Conservation (phyloP, 148 eudicot genomes). For the Rheum nobile region DNA sequence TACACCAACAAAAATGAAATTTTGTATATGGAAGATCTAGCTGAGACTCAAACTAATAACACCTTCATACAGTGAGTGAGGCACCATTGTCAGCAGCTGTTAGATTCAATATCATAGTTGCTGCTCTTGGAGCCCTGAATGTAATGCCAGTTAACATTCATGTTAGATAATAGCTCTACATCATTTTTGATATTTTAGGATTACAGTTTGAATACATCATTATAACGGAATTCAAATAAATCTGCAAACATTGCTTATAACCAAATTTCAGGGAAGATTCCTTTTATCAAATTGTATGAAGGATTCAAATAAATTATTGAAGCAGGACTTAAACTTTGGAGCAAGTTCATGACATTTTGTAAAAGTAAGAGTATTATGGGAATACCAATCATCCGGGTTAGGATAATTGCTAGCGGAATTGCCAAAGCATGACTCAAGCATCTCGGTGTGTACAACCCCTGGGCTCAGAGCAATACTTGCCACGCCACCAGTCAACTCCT, state of each 20-base stretch:
- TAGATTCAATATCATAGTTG: constrained; percentile 82
- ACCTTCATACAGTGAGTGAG: constrained; percentile 53
- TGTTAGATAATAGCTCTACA: not conserved
- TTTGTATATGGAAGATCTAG: not conserved
- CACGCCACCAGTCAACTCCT: constrained; percentile 76
- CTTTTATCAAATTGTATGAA: not conserved
- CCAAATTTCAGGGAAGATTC: not conserved
- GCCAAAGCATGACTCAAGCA: constrained; percentile 95
- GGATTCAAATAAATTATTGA: not conserved
- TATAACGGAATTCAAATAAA: not conserved
- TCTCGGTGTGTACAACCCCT: constrained; percentile 78
- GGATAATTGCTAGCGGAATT: constrained; percentile 64
- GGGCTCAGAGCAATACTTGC: constrained; percentile 78
- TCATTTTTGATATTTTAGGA: not conserved
- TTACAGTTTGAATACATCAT: not conserved
- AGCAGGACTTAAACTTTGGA: not conserved
- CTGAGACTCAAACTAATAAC: not conserved
- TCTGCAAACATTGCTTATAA: not conserved
- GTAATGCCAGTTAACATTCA: constrained; percentile 4
- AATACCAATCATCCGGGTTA: constrained; percentile 74
- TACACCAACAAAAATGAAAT: not conserved
- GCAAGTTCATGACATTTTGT: not conserved
- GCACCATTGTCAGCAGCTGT: constrained; percentile 84
- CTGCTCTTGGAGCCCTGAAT: constrained; percentile 94
- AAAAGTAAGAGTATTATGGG: not conserved